A percentile compares a stretch with the other conserved stretches of the same genome.
These are phyloP conservation scores for Suillus variegatus DNA, from an alignment of 768 basidiomycete species.

Conservation along the genomic window DNA sequence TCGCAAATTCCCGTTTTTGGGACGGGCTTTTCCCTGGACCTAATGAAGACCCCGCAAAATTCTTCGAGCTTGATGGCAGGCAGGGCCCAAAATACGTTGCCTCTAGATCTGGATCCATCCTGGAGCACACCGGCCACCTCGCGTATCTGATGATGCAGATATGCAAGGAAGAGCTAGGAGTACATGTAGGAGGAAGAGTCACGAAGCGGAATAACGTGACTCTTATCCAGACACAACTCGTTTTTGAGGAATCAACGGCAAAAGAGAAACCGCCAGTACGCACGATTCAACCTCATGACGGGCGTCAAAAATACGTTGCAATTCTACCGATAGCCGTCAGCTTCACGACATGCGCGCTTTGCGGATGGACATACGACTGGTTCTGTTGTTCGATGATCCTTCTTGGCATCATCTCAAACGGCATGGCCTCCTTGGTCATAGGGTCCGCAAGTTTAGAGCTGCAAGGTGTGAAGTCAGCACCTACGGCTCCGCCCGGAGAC, in stretches of 20 bases:
- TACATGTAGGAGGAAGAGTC: slow-evolving; percentile 13
- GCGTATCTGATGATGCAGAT: slow-evolving; percentile 25
- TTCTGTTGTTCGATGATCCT: slow-evolving; percentile 22
- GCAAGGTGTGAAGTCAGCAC: slow-evolving; percentile 16
- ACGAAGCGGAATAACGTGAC: slow-evolving; percentile 18
- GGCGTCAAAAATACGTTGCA: background rate
- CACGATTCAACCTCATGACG: background rate
- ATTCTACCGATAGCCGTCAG: slow-evolving; percentile 14
- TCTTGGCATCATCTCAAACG: slow-evolving; percentile 21
- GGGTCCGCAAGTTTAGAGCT: slow-evolving; percentile 13
- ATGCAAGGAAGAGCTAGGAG: slow-evolving; percentile 13
- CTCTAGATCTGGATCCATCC: slow-evolving; percentile 25
- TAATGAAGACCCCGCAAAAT: slow-evolving; percentile 18
- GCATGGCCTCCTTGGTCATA: slow-evolving; percentile 18
- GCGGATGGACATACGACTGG: slow-evolving; percentile 20
- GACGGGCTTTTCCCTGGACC: slow-evolving; percentile 25
- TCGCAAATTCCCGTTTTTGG: slow-evolving; percentile 29
- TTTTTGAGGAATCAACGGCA: background rate
- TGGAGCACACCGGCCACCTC: slow-evolving; percentile 30
- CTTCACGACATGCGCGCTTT: slow-evolving; percentile 13
- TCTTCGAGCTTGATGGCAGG: slow-evolving; percentile 28
- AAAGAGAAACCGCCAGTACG: background rate
- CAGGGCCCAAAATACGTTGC: slow-evolving; percentile 28
- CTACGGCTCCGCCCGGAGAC: slow-evolving; percentile 29
- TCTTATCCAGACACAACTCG: slow-evolving; percentile 12